A percentile compares a stretch with the other conserved stretches of the same genome.
phyloP scores from a whole-genome alignment of 2,329 filamentous ascomycete genomes.

The Aotearoamyces nothofagi region DNA sequence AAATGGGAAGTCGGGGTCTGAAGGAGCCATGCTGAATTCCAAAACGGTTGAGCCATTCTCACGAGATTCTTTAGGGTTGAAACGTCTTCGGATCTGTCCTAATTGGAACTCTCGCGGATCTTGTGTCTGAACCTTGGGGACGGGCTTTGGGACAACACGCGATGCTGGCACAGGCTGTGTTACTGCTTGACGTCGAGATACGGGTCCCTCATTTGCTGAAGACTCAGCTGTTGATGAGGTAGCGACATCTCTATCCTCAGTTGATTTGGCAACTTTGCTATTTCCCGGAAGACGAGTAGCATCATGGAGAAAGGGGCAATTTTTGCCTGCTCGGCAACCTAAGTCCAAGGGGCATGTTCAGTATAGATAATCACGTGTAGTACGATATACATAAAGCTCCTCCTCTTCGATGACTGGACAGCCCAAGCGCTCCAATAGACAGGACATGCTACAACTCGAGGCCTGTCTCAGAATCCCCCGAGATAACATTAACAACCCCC shows the following conservation, averaged over 20 bases:
- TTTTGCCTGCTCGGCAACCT: slow-evolving; percentile 1
- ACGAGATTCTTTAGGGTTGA: slow-evolving; percentile 30
- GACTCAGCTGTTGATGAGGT: slow-evolving; percentile 4
- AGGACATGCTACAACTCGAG: background rate
- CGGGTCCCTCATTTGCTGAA: slow-evolving; percentile 11
- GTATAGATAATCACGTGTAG: background rate
- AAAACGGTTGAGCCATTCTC: slow-evolving; percentile 29
- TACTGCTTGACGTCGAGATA: slow-evolving; percentile 19
- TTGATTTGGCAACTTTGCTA: background rate
- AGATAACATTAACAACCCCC: background rate
- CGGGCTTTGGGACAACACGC: slow-evolving; percentile 46
- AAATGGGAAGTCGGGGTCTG: slow-evolving; percentile 75
- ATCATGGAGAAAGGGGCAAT: slow-evolving; percentile 1
- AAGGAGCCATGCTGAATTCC: slow-evolving; percentile 51
- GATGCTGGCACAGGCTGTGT: slow-evolving; percentile 19
- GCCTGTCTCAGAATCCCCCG: background rate
- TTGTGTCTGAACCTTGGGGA: slow-evolving; percentile 45
- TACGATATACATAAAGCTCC: background rate
- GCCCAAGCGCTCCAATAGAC: slow-evolving; percentile 1
- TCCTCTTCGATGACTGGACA: background rate
- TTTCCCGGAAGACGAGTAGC: background rate
- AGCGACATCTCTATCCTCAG: background rate
- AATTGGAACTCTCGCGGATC: slow-evolving; percentile 64
- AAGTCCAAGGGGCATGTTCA: background rate
- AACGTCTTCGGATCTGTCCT: slow-evolving; percentile 56